Evolutionary conservation across 2,329 filamentous ascomycete genomes (phyloP).

Genomic region (Aspergillus fructus): DNA sequence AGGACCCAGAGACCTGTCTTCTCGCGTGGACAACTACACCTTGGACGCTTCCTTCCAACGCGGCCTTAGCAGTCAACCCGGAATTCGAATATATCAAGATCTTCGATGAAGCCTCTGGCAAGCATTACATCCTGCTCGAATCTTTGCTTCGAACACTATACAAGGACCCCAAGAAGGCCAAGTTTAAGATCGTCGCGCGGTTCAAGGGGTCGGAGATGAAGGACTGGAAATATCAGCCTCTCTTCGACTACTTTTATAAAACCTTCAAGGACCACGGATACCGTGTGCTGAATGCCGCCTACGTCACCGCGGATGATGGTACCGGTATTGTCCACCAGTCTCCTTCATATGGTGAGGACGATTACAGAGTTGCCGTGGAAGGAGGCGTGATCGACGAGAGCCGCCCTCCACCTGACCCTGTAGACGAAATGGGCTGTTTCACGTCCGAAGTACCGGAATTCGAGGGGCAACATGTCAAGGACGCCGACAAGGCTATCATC

Average conservation of each 20-base stretch:
- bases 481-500: conserved; percentile 89
- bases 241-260: conserved; percentile 87
- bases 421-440: conserved; percentile 81
- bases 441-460: conserved; percentile 77
- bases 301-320: conserved; percentile 87
- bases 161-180: conserved; percentile 94
- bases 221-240: conserved; percentile 83
- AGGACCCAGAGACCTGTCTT: conserved; percentile 72
- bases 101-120: conserved; percentile 75
- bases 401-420: conserved; percentile 81
- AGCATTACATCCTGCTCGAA: conserved; percentile 83
- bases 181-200: conserved; percentile 78
- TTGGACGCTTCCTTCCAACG: conserved; percentile 81
- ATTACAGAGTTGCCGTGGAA: conserved; percentile 80
- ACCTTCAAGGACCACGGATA: conserved; percentile 85
- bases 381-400: conserved; percentile 74
- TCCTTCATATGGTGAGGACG: conserved; percentile 91
- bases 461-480: conserved; percentile 83
- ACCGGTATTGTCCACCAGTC: conserved; percentile 92
- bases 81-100: conserved; percentile 88
- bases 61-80: conserved; percentile 73
- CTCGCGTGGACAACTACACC: conserved; percentile 90
- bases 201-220: conserved; percentile 81
- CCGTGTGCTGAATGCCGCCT: conserved; percentile 76
- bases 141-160: conserved; percentile 78